These are phyloP conservation scores for Sporothrix schenckii DNA, from an alignment of 2,329 filamentous ascomycete genomes.

Conservation along the genomic window DNA sequence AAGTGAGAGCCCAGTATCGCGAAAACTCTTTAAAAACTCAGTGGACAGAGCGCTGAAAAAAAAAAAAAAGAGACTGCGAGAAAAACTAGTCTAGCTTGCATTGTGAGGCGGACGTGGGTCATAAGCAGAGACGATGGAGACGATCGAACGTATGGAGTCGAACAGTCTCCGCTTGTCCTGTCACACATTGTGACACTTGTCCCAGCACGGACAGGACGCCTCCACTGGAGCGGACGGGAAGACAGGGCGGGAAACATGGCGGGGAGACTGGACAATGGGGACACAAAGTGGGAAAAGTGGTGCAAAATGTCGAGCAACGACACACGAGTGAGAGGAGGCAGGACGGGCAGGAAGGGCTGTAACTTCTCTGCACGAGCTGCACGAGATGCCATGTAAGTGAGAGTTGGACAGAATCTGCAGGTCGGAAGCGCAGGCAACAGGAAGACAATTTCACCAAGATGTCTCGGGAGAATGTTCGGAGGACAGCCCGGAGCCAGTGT, in stretches of 20 bases:
- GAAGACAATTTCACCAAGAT: not conserved
- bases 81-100: constrained; percentile 22
- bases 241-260: not conserved
- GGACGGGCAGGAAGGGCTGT: not conserved
- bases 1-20: constrained; percentile 14
- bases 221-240: constrained; percentile 3
- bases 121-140: not conserved
- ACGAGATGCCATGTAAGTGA: not conserved
- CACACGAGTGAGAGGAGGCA: not conserved
- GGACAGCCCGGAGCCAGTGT: not conserved
- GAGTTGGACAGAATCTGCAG: not conserved
- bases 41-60: not conserved
- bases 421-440: constrained; percentile 4
- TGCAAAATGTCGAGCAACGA: not conserved
- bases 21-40: constrained; percentile 22
- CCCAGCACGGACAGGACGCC: not conserved
- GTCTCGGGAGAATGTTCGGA: constrained; percentile 2
- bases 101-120: constrained; percentile 11
- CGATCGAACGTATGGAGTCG: too few relatives aligned
- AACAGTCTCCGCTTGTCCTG: not conserved
- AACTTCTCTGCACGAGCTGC: not conserved
- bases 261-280: not conserved
- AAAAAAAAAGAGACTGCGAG: not conserved
- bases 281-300: constrained; percentile 4
- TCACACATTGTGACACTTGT: not conserved